phyloP scores from a whole-genome alignment of 2,329 filamentous ascomycete species.

The Penicillium nordicum region DNA sequence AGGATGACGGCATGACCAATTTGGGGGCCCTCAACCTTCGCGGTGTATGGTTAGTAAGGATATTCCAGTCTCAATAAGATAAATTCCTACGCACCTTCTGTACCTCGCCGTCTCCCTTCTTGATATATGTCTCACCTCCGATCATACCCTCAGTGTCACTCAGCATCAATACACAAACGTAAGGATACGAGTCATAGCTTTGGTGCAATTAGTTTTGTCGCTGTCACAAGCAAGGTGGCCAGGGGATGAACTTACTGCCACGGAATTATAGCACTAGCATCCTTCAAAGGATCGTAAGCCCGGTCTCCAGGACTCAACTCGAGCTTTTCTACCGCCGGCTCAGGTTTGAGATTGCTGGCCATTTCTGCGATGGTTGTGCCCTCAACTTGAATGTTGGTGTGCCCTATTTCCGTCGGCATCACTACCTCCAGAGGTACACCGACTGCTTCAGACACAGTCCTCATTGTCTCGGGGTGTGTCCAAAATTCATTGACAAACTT shows the following conservation, averaged over 20 bases:
- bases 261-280: slow-evolving; percentile 16
- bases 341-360: slow-evolving; percentile 10
- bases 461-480: slow-evolving; percentile 23
- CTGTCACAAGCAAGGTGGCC: neutral
- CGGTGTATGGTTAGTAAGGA: neutral
- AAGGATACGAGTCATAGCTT: slow-evolving; percentile 22
- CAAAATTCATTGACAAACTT: slow-evolving; percentile 25
- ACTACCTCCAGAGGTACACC: slow-evolving; percentile 22
- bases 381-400: slow-evolving; percentile 26
- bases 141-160: slow-evolving; percentile 27
- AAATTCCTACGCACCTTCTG: slow-evolving; percentile 4
- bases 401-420: slow-evolving; percentile 27
- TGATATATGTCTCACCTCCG: slow-evolving; percentile 29
- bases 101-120: slow-evolving; percentile 19
- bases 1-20: slow-evolving; percentile 27
- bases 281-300: slow-evolving; percentile 19
- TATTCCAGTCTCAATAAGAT: neutral
- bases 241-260: slow-evolving; percentile 21
- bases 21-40: slow-evolving; percentile 9
- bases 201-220: neutral
- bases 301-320: slow-evolving; percentile 13
- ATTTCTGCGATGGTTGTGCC: slow-evolving; percentile 17
- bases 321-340: slow-evolving; percentile 15
- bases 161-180: slow-evolving; percentile 33
- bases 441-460: slow-evolving; percentile 21